Conservation (phyloP, 306 rosid genomes). For the Corylus heterophylla region DNA sequence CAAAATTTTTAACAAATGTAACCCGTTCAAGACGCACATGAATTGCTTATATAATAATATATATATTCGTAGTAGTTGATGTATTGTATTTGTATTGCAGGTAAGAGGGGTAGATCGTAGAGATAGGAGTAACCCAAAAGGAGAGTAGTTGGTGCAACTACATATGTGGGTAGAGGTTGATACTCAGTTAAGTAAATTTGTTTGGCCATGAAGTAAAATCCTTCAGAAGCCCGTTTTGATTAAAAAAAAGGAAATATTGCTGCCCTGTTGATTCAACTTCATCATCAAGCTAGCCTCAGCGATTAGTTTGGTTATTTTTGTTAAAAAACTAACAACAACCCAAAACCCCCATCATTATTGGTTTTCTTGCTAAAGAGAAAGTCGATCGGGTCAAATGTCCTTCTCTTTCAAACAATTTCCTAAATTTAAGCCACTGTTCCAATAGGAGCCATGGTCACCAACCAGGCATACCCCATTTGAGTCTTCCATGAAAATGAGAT, state of each 20-base stretch:
- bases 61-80: no score
- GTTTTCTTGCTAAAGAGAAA: conserved; percentile 28
- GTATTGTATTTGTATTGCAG: not conserved
- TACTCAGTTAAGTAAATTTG: not conserved
- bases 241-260: not conserved
- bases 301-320: not conserved
- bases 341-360: conserved; percentile 11
- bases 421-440: not conserved
- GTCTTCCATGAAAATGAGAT: conserved; percentile 10
- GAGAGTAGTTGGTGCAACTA: conserved; percentile 26
- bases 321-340: not conserved
- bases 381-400: conserved; percentile 33
- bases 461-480: not conserved
- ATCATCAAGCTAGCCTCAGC: not conserved
- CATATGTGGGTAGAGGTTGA: not conserved
- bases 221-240: not conserved
- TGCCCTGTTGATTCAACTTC: not conserved
- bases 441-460: conserved; percentile 17
- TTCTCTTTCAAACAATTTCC: conserved; percentile 11
- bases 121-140: conserved; percentile 7
- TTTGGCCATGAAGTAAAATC: not conserved
- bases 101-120: not conserved
- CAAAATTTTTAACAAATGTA: no score
- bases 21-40: no score
- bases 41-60: no score